A percentile compares a stretch with the other conserved stretches of the same genome.
Conservation (phyloP, 2,329 filamentous ascomycete genomes). For the Thelonectria olida region DNA sequence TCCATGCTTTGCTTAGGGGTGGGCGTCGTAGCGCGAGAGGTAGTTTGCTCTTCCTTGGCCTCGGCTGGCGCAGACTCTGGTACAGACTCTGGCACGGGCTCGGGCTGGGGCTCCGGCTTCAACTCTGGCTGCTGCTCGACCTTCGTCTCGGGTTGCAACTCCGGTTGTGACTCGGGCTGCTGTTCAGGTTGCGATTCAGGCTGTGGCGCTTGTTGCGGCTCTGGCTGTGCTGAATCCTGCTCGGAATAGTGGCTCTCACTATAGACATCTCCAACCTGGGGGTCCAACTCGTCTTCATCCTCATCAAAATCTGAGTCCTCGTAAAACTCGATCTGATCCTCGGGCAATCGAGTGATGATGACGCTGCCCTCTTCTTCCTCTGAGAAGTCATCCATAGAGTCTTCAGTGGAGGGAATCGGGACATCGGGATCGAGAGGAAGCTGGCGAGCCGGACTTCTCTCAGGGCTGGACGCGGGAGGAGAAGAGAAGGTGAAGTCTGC, state of each 20-base stretch:
- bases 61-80: conserved; percentile 25
- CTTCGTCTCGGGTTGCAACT: neutral
- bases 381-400: conserved; percentile 61
- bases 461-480: conserved; percentile 62
- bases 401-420: conserved; percentile 88
- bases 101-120: neutral
- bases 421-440: conserved; percentile 84
- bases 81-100: conserved; percentile 2
- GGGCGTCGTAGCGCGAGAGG: conserved; percentile 56
- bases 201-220: conserved; percentile 9
- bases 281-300: conserved; percentile 67
- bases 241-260: conserved; percentile 50
- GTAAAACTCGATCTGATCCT: conserved; percentile 71
- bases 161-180: no score
- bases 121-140: neutral
- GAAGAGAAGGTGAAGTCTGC: conserved; percentile 73
- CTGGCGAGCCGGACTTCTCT: conserved; percentile 60
- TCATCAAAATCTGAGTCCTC: conserved; percentile 59
- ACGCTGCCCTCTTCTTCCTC: conserved; percentile 66
- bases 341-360: conserved; percentile 72
- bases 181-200: neutral
- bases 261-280: conserved; percentile 56
- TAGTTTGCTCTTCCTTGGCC: conserved; percentile 57
- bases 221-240: conserved; percentile 32
- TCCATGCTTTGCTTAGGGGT: conserved; percentile 32